Conservation (phyloP, 176 grass and related monocot genomes). For the Puccinellia tenuiflora region DNA sequence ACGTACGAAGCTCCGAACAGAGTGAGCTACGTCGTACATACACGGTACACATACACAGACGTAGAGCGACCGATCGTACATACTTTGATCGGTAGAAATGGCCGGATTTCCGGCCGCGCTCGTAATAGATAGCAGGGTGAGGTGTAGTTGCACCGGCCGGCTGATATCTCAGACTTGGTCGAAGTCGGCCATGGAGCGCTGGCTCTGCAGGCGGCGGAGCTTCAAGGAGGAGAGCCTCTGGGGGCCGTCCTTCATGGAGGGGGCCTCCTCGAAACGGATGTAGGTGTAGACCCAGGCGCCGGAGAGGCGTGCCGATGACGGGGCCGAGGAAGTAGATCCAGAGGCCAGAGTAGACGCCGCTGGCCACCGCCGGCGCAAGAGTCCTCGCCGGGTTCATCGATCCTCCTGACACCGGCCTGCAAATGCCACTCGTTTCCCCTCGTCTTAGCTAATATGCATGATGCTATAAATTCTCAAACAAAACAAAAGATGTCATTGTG, state of each 20-base stretch:
- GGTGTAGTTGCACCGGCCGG: not conserved
- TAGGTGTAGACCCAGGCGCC: conserved; percentile 80
- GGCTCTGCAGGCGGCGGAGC: conserved; percentile 87
- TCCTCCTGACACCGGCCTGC: conserved; percentile 93
- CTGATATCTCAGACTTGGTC: conserved; percentile 23
- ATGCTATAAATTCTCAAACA: not conserved
- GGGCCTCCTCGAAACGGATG: conserved; percentile 53
- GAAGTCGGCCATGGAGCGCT: conserved; percentile 38
- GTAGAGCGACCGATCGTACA: not conserved
- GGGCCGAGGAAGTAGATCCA: conserved; percentile 98
- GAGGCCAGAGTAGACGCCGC: conserved; percentile 63
- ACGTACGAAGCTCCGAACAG: conserved; percentile 11
- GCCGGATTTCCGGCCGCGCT: not conserved
- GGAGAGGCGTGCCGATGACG: conserved; percentile 67
- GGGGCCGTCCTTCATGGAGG: not conserved
- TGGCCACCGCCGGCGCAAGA: conserved; percentile 84
- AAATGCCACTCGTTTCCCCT: conserved; percentile 55
- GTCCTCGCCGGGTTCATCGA: conserved; percentile 99
- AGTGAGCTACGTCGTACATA: not conserved
- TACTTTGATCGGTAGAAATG: not conserved
- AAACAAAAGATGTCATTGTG: not conserved
- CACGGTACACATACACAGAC: not conserved
- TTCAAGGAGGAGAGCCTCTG: conserved; percentile 84
- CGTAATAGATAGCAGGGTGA: not conserved
- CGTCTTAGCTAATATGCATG: conserved; percentile 30